Evolutionary conservation across 176 grass and related monocot genomes (phyloP), one percentile per base, ranked within the genome.

Genomic region (Neostapfia colusana): DNA sequence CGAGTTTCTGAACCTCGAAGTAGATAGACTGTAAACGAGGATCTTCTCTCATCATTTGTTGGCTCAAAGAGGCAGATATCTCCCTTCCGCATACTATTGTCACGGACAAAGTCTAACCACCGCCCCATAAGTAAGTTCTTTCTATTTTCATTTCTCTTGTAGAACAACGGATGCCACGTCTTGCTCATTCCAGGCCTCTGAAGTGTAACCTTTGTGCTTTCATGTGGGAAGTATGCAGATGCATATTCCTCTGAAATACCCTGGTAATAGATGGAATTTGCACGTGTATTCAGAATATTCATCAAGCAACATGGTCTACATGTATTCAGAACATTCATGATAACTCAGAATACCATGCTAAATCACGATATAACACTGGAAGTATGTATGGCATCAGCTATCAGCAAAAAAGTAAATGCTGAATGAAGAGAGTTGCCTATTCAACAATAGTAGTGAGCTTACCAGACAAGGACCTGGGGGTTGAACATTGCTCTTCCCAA

Each of bases 21-120:
- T 65, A 88, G 18, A 88, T 86, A 62, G 11, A 89, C 83, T 5
- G 6, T 60, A 9, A 80, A 39, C 48, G 65, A 44, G 12, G 71
- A 69, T 37, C 8, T 67, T 61, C 20, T 61, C 18, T 58, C 56
- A 3, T 8, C 26, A 64, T 39, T 73, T 72, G 43, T 18, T 35
- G 69, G 71, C 23, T 81, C 58, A 69, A 92, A 72, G 18, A 76
- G 18, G 65, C 79, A 88, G 6, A 80, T 73, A 68, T 92, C 79
- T 17, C 69, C 89, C 16, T 76, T 79, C 20, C 56, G 35, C 21
- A 88, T 21, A 65, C 60, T 61, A 37, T 67, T 92, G 10, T 85
- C 82, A 1, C 6, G 14, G 3, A 88, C 79, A 76, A 92, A 92
- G 8, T 38, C 34, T 35, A 70, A 55, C 89, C 86, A 92, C 43